Base-by-base conservation (phyloP, 352 stramenopile species). In the Pythium periplocum region DNA sequence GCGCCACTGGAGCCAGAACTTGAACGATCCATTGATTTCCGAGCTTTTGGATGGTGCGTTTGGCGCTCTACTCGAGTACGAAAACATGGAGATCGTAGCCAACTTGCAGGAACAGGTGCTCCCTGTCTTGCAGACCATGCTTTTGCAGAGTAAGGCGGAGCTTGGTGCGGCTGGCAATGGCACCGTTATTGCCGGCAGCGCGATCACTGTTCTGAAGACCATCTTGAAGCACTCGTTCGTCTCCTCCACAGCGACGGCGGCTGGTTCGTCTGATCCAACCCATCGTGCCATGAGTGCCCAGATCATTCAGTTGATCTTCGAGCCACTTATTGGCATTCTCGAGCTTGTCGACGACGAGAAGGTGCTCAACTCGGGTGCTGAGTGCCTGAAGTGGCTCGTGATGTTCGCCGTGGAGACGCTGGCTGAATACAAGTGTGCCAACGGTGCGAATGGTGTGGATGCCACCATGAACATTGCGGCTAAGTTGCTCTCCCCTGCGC, bases 331-430 rank as follows among this genome's bases (percentile, higher is more conserved):
- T 32, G 61, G 61, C 40, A 65, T 93, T 1, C 63, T 93, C 7
- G 48, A 72, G 6, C 59, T 59, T 17, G 66, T 87, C 2, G 80
- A 93, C 35, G 81, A 93, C 44, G 80, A 90, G 10, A 89, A 86
- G 53, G 75, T 90, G 32, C 67, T 93, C 2, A 87, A 84, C 57
- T 64, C 69, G 7, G 80, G 83, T 9, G 78, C 80, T 1, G 80
- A 93, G 53, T 90, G 80, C 60, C 73, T 93, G 34, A 93, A 93
- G 62, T 91, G 78, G 78, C 57, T 90, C 31, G 78, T 93, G 4
- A 88, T 90, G 77, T 86, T 90, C 52, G 69, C 80, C 0, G 72
- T 88, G 3, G 75, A 87, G 11, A 49, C 82, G 38, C 60, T 93
- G 4, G 69, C 73, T 8, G 68, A 78, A 12, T 86, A 83, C 55